Evolutionary conservation across 106 monocot genomes (phyloP).

Genomic region (Hemerocallis citrina): DNA sequence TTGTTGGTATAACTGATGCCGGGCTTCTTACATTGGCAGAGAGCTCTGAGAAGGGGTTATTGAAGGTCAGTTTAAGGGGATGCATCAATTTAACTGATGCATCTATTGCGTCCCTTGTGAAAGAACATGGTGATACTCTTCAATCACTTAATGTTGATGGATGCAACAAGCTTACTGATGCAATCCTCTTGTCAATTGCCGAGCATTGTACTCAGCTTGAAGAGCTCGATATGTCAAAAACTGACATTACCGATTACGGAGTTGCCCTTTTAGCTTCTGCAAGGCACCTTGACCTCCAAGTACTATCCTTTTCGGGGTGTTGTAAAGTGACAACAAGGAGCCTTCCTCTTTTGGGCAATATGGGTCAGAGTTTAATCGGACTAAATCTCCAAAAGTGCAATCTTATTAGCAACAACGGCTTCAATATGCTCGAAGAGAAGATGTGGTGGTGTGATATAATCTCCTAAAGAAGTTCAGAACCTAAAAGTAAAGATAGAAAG

Average conservation of each 20-base stretch:
- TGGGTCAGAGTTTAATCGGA: constrained; percentile 31
- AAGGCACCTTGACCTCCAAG: constrained; percentile 33
- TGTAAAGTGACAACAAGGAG: constrained; percentile 33
- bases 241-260: constrained; percentile 52
- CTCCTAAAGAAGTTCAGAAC: background rate
- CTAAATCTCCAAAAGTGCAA: constrained; percentile 66
- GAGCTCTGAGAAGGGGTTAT: constrained; percentile 26
- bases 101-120: constrained; percentile 27
- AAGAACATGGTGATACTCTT: constrained; percentile 44
- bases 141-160: constrained; percentile 50
- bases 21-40: constrained; percentile 45
- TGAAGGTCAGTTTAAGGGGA: constrained; percentile 43
- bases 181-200: constrained; percentile 36
- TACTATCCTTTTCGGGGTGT: constrained; percentile 67
- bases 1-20: constrained; percentile 35
- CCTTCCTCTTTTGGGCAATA: constrained; percentile 38
- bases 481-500: background rate
- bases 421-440: background rate
- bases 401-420: constrained; percentile 23
- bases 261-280: constrained; percentile 55
- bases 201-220: constrained; percentile 43
- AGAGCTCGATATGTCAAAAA: constrained; percentile 68
- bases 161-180: constrained; percentile 63
- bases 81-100: constrained; percentile 57
- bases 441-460: background rate